Evolutionary conservation across 192 early-diverging fungal genomes (phyloP).

Genomic region (Endogone sp.): DNA sequence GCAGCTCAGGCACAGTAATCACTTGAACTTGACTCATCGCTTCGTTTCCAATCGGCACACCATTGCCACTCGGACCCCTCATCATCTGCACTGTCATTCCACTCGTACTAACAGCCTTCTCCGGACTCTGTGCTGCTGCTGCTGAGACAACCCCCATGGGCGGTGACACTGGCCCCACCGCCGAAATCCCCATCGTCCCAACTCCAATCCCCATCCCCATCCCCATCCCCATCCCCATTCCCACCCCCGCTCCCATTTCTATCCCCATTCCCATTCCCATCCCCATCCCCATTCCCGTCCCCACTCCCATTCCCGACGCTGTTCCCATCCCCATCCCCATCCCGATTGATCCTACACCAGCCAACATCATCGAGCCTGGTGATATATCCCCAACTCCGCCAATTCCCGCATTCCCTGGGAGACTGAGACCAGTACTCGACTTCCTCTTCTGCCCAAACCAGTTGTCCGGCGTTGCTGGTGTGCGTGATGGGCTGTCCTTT

Average conservation of each 20-base stretch:
- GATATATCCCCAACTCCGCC: neutral
- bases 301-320: too few relatives aligned
- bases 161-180: neutral
- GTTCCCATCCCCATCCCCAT: neutral
- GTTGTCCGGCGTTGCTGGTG: neutral
- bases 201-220: neutral
- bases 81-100: neutral
- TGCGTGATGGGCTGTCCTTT: slow-evolving; percentile 3
- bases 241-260: too few relatives aligned
- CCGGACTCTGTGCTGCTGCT: neutral
- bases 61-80: neutral
- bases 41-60: neutral
- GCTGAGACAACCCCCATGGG: neutral
- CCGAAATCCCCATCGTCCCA: neutral
- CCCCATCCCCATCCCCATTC: neutral
- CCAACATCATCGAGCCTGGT: neutral
- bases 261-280: neutral
- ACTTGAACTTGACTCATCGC: too few relatives aligned
- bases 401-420: neutral
- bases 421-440: neutral
- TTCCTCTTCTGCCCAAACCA: slow-evolving; percentile 3
- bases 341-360: neutral
- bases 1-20: neutral
- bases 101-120: neutral
- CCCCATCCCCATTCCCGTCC: neutral